These are phyloP conservation scores for Boletus sensibilis DNA, from an alignment of 768 basidiomycete species.

Conservation along the genomic window DNA sequence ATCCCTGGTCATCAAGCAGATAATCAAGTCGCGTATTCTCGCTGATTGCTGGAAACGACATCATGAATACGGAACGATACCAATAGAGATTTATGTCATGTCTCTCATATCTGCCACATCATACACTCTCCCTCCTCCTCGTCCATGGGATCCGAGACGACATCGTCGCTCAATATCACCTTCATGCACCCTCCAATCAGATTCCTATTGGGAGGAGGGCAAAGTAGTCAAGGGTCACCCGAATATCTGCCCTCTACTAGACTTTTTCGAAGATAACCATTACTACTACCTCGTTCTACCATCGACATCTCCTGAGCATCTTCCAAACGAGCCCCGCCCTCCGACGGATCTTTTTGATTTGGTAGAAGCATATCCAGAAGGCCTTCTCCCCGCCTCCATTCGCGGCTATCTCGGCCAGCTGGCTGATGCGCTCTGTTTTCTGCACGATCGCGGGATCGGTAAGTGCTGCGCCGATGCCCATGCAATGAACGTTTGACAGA, in stretches of 20 bases:
- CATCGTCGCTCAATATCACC: conserved; percentile 21
- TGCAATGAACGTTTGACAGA: conserved; percentile 11
- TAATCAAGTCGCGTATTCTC: conserved; percentile 96
- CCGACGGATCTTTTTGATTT: conserved; percentile 92
- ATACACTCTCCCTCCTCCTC: conserved; percentile 72
- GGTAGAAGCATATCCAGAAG: conserved; percentile 86
- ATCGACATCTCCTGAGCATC: conserved; percentile 61
- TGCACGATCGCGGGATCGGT: conserved; percentile 93
- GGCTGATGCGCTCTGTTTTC: conserved; percentile 84
- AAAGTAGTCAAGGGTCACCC: conserved; percentile 84
- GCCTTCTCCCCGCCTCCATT: conserved; percentile 70
- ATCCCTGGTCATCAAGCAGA: conserved; percentile 92
- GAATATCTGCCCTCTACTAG: conserved; percentile 90
- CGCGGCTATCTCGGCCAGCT: conserved; percentile 91
- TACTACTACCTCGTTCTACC: conserved; percentile 95
- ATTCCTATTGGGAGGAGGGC: conserved; percentile 63
- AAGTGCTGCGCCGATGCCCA: conserved; percentile 24
- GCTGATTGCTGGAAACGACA: conserved; percentile 99
- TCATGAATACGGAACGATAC: conserved; percentile 90
- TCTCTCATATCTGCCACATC: conserved; percentile 81
- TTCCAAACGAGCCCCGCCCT: conserved; percentile 49
- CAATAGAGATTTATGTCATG: conserved; percentile 97
- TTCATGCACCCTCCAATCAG: conserved; percentile 9
- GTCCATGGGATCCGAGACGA: conserved; percentile 83
- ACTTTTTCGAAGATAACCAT: conserved; percentile 96